These are phyloP conservation scores for Podospora bellae-mahoneyi DNA, from an alignment of 495 filamentous ascomycete genomes.

Conservation along the genomic window DNA sequence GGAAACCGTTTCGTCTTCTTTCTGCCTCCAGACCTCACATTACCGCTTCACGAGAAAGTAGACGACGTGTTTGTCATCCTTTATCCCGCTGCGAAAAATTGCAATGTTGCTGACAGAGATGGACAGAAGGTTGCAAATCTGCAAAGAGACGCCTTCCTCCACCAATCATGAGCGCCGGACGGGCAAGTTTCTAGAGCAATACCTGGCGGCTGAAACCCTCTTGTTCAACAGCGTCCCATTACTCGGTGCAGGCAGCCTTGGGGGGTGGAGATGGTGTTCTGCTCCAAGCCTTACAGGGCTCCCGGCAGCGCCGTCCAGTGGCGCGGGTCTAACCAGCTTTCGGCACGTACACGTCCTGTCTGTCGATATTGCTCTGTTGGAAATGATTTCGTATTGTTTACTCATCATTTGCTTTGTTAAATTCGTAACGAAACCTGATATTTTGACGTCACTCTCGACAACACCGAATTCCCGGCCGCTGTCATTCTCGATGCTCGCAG, in stretches of 20 bases:
- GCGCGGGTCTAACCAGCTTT: conserved; percentile 5
- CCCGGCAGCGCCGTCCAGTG: conserved; percentile 12
- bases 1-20: background rate
- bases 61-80: background rate
- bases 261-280: background rate
- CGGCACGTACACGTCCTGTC: background rate
- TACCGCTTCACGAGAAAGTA: background rate
- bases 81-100: background rate
- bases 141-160: background rate
- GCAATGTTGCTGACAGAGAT: background rate
- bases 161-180: background rate
- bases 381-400: conserved; percentile 7
- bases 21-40: background rate
- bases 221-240: background rate
- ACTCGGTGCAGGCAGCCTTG: background rate
- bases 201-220: background rate
- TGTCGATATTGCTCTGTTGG: background rate
- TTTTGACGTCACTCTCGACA: conserved; percentile 18
- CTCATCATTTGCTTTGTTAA: conserved; percentile 1
- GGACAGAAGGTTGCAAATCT: background rate
- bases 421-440: background rate
- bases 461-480: conserved; percentile 1
- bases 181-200: background rate
- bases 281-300: conserved; percentile 13
- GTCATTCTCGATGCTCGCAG: background rate